Evolutionary conservation across 192 early-diverging fungal genomes (phyloP), one percentile per base, ranked within the genome.

Genomic region (Haplosporangium gracile): DNA sequence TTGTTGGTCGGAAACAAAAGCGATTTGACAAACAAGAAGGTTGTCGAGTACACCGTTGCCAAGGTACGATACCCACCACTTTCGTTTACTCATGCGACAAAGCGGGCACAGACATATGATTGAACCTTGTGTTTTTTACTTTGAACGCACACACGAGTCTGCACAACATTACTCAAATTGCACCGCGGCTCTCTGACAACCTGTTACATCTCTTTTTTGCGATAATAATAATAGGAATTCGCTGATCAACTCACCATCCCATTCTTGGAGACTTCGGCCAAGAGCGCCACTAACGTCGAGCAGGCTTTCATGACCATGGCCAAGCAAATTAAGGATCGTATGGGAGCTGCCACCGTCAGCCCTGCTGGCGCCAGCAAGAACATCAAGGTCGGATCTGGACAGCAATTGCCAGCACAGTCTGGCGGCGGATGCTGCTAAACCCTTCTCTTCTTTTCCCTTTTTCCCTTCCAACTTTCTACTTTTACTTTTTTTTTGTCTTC

Each of bases 291-390:
- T n/a, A 99, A 98, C 82, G 98, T 99, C 32, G 98, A 99, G 91
- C 96, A 97, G 85, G 98, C 98, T 43, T 99, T 99, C 92, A 92
- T 99, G 94, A 98, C 97, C 43, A 99, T 99, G 97, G 97, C 98
- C 32, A 97, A 96, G 88, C 98, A 99, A 91, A 99, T 99, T 88
- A 98, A 99, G 91, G 98, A 99, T 87, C 94, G 93, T 45, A 92
- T 94, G 93, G 91, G 93, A 22, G 80, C 85, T 47, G 80, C 89
- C 60, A 91, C 87, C 38, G 81, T 90, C 51, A 73, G 82, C 69
- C 69, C 88, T 10, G 88, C 90, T 63, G 72, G 85, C 34, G 88
- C 79, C 74, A 92, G 91, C 81, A 82, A 83, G 73, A 88, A 75
- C 74, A 79, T 92, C 69, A 88, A 91, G 47, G 86, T 92, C 49